Base-by-base conservation (phyloP, 345 rosid species). In the Pistacia integerrima region DNA sequence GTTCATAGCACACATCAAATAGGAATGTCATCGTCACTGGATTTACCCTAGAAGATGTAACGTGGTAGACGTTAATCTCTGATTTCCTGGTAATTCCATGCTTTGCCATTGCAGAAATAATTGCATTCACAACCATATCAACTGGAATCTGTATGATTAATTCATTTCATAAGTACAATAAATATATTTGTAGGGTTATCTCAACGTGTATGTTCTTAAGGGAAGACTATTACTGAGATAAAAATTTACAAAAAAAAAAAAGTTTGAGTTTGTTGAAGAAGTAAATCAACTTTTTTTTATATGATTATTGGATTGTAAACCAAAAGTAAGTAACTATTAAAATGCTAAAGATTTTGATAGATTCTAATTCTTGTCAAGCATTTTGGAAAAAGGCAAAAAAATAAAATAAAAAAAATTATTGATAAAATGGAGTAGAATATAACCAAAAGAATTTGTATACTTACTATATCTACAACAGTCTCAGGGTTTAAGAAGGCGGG, bases 41-140 rank as follows among this genome's bases (percentile, higher is more conserved):
- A 36, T 85, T 82, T 18, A 56, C 73, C 6, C 58, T 62, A 22
- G 84, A 80, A 18, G 88, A 80, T 1, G 72, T 36, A 3, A 80
- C 57, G 1, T 82, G 80, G 74, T 82, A 85, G 55, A 80, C 72
- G 11, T 18, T 5, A 0, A 80, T 7, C 13, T 68, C 69, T 4
- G 74, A 35, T 22, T 59, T 69, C n/a, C 56, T 12, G 2, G 48
- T 8, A 2, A 8, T 64, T n/a, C 84, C 84, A 0, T 85, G 84
- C 79, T 75, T 85, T 33, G 84, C 84, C 64, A 73, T 80, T 54
- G 82, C 82, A 13, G 82, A 75, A 54, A 85, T 62, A 11, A 58
- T 77, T 2, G 78, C 73, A 22, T 80, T 80, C 16, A 58, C 78
- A 11, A 80, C 83, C 75, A 82, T 58, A 62, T 80, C 88, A n/a